Conservation (phyloP, 2,329 filamentous ascomycete genomes). For the Aspergillus fischeri region DNA sequence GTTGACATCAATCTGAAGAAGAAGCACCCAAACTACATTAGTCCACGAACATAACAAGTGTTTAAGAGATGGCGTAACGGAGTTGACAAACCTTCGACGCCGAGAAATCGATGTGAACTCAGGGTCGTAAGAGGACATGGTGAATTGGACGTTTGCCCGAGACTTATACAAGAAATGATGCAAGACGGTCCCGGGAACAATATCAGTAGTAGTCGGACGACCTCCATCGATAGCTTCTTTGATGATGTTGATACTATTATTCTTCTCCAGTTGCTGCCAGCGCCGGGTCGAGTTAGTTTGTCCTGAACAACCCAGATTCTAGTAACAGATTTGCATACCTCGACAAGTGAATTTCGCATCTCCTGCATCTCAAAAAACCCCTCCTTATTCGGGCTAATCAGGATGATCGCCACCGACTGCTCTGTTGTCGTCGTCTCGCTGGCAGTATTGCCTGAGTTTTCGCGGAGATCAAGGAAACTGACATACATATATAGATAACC, state of each 20-base stretch:
- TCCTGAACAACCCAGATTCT: not conserved
- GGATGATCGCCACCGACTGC: slow-evolving; percentile 78
- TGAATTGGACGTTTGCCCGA: slow-evolving; percentile 89
- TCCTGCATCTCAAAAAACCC: slow-evolving; percentile 85
- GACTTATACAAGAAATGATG: slow-evolving; percentile 97
- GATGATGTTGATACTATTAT: slow-evolving; percentile 71
- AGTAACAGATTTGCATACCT: slow-evolving; percentile 36
- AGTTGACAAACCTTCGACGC: slow-evolving; percentile 53
- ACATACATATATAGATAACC: slow-evolving; percentile 99
- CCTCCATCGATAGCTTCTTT: slow-evolving; percentile 65
- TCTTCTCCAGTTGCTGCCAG: slow-evolving; percentile 65
- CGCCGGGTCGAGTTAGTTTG: not conserved
- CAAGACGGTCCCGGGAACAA: slow-evolving; percentile 74
- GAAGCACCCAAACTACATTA: slow-evolving; percentile 1
- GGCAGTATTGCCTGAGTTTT: slow-evolving; percentile 42
- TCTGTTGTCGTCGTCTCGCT: slow-evolving; percentile 49
- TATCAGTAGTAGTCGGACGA: slow-evolving; percentile 66
- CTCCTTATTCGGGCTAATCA: slow-evolving; percentile 91
- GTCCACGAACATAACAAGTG: not conserved
- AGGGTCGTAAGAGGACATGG: slow-evolving; percentile 76
- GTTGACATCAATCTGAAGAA: slow-evolving; percentile 64
- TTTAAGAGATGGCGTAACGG: not conserved
- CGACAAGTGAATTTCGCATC: slow-evolving; percentile 59
- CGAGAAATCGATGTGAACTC: slow-evolving; percentile 60
- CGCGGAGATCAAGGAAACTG: slow-evolving; percentile 73